These are phyloP conservation scores for Yamadazyma dushanensis DNA, from an alignment of 1,139 yeast species.

Conservation along the genomic window DNA sequence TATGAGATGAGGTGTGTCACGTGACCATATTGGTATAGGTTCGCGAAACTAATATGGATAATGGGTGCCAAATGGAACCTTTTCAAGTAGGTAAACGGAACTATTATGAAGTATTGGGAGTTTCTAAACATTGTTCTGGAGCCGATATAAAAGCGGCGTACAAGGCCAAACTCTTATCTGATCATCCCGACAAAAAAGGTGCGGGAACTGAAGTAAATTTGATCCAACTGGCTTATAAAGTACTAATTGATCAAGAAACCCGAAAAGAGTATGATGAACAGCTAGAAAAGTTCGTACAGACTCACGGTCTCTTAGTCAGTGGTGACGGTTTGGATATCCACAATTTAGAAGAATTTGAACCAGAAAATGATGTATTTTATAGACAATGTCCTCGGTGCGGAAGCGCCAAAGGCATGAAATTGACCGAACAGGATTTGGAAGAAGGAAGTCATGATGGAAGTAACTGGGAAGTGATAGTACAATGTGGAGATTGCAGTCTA, in stretches of 20 bases:
- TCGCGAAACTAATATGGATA: neutral
- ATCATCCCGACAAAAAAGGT: slow-evolving; percentile 73
- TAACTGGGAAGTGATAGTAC: slow-evolving; percentile 68
- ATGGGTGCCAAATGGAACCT: slow-evolving; percentile 2
- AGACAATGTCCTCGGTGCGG: slow-evolving; percentile 74
- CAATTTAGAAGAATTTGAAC: slow-evolving; percentile 61
- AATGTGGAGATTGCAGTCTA: slow-evolving; percentile 77
- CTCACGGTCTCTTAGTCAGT: slow-evolving; percentile 49
- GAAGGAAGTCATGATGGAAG: slow-evolving; percentile 55
- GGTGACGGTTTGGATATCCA: slow-evolving; percentile 70
- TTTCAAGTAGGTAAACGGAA: slow-evolving; percentile 13
- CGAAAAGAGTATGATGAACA: slow-evolving; percentile 52
- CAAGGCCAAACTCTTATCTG: slow-evolving; percentile 50
- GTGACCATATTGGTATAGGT: no score
- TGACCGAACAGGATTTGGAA: slow-evolving; percentile 62
- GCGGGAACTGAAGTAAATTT: slow-evolving; percentile 19
- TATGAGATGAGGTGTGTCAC: neutral
- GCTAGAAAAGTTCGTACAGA: slow-evolving; percentile 37
- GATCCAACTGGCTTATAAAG: slow-evolving; percentile 61
- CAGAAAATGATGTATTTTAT: slow-evolving; percentile 38
- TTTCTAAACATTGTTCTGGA: slow-evolving; percentile 35
- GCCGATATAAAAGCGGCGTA: slow-evolving; percentile 62
- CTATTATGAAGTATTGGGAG: slow-evolving; percentile 56
- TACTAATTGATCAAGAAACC: slow-evolving; percentile 39
- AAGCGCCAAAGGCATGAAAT: slow-evolving; percentile 49